Percentiles rank a stretch among this genome's conserved stretches.
Evolutionary conservation across 2,329 filamentous ascomycete genomes (phyloP).

Genomic region (Ascochyta rabiei): DNA sequence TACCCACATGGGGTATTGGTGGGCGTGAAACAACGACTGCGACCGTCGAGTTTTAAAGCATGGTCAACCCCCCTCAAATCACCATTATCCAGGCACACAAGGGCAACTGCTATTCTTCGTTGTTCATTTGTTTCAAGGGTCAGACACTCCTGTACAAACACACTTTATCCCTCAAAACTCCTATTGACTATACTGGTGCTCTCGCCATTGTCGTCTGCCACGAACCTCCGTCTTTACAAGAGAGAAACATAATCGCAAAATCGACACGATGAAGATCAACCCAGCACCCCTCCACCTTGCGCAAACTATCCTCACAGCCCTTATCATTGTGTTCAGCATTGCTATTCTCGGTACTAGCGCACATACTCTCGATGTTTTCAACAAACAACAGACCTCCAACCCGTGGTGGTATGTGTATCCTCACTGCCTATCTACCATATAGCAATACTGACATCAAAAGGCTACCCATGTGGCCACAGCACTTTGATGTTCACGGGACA

Average conservation of each 20-base stretch:
- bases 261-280: conserved; percentile 44
- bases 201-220: not conserved
- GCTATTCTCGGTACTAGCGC: conserved; percentile 52
- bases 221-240: not conserved
- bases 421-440: not conserved
- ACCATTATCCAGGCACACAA: conserved; percentile 25
- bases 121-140: conserved; percentile 29
- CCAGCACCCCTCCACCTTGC: conserved; percentile 45
- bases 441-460: not conserved
- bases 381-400: conserved; percentile 50
- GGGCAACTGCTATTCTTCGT: conserved; percentile 21
- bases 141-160: conserved; percentile 33
- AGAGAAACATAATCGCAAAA: not conserved
- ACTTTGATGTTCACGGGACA: conserved; percentile 54
- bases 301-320: conserved; percentile 41
- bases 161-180: not conserved
- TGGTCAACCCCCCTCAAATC: conserved; percentile 29
- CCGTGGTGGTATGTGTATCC: conserved; percentile 49
- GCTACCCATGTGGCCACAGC: conserved; percentile 55
- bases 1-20: conserved; percentile 9
- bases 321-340: conserved; percentile 49
- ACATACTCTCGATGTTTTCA: conserved; percentile 52
- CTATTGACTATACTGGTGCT: conserved; percentile 6
- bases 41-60: conserved; percentile 46
- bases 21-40: conserved; percentile 37